These are phyloP conservation scores for Boletus pseudopeckii DNA, from an alignment of 768 basidiomycete species.

Conservation along the genomic window DNA sequence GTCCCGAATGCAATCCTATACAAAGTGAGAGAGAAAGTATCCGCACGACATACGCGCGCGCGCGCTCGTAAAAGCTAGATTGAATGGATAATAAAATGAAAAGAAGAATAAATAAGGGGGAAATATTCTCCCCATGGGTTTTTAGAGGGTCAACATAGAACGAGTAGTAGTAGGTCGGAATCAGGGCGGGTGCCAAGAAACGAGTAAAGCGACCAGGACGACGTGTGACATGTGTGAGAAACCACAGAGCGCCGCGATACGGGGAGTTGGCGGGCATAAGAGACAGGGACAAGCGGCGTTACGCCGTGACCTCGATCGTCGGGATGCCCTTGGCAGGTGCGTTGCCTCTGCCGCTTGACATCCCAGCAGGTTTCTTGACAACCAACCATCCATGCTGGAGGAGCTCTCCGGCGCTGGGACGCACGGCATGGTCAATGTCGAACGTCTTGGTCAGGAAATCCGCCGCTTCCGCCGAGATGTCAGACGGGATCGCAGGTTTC, in stretches of 20 bases:
- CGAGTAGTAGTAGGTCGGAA: too few species aligned
- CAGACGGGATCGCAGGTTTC: slow-evolving; percentile 83
- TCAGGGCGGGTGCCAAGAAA: too few species aligned
- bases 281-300: background rate
- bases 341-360: slow-evolving; percentile 22
- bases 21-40: background rate
- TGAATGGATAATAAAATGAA: background rate
- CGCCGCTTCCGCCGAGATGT: slow-evolving; percentile 86
- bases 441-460: slow-evolving; percentile 86
- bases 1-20: background rate
- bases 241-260: too few species aligned
- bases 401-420: slow-evolving; percentile 76
- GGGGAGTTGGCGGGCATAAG: too few species aligned
- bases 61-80: background rate
- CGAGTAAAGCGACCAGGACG: too few species aligned
- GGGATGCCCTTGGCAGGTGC: slow-evolving; percentile 16
- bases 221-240: too few species aligned
- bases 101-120: too few species aligned
- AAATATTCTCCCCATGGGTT: too few species aligned
- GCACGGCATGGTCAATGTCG: slow-evolving; percentile 74
- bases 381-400: slow-evolving; percentile 72
- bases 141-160: too few species aligned
- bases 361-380: slow-evolving; percentile 31
- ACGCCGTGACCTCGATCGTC: slow-evolving; percentile 30
- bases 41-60: background rate